These are phyloP conservation scores for Pichia sp. DNA, from an alignment of 1,139 yeast species.

Conservation along the genomic window DNA sequence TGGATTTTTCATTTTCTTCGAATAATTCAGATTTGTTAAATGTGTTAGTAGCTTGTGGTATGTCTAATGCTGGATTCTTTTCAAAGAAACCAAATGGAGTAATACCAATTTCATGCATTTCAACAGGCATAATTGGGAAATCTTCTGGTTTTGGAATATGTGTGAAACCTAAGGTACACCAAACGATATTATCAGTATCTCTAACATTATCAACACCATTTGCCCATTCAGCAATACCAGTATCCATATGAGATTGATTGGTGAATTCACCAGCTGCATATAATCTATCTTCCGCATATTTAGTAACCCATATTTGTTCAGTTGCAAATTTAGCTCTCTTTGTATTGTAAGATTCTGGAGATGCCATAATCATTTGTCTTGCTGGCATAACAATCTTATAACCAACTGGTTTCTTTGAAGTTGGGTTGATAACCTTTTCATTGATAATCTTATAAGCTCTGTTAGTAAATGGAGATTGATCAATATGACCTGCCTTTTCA, in stretches of 20 bases:
- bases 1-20: slow-evolving; percentile 18
- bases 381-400: slow-evolving; percentile 78
- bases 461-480: slow-evolving; percentile 70
- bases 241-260: slow-evolving; percentile 60
- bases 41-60: slow-evolving; percentile 65
- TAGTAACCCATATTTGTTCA: slow-evolving; percentile 71
- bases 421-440: slow-evolving; percentile 70
- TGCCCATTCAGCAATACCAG: slow-evolving; percentile 60
- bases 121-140: slow-evolving; percentile 92
- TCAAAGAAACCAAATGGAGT: slow-evolving; percentile 76
- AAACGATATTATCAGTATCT: slow-evolving; percentile 73
- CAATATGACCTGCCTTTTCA: slow-evolving; percentile 68
- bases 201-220: slow-evolving; percentile 62
- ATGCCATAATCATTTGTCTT: slow-evolving; percentile 68
- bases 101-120: slow-evolving; percentile 61
- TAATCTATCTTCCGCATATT: slow-evolving; percentile 60
- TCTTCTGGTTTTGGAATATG: slow-evolving; percentile 87
- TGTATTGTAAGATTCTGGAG: slow-evolving; percentile 52
- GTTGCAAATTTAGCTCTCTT: slow-evolving; percentile 69
- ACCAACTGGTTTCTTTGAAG: slow-evolving; percentile 73
- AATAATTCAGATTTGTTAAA: slow-evolving; percentile 63
- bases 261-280: slow-evolving; percentile 78
- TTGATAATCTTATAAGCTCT: slow-evolving; percentile 75
- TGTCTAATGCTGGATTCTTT: slow-evolving; percentile 75
- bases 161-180: slow-evolving; percentile 85